Evolutionary conservation across 2,329 filamentous ascomycete species (phyloP).

Genomic region (Stemphylium vesicarium): DNA sequence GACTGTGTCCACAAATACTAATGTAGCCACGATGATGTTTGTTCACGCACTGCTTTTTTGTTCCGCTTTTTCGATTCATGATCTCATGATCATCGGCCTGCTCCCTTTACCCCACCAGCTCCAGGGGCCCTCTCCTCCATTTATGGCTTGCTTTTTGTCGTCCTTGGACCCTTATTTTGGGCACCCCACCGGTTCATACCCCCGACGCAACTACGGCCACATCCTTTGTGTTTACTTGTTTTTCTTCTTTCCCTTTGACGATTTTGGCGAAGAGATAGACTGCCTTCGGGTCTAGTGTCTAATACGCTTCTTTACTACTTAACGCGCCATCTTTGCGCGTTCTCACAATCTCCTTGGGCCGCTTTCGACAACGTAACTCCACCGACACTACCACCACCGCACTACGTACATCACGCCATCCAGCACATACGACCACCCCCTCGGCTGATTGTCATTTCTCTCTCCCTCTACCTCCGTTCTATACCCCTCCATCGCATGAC

Average conservation of each 20-base stretch:
- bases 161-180: background rate
- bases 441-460: constrained; percentile 19
- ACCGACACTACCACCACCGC: background rate
- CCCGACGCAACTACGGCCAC: background rate
- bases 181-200: background rate
- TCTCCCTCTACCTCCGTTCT: constrained; percentile 20
- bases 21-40: constrained; percentile 45
- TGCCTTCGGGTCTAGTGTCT: constrained; percentile 28
- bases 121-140: background rate
- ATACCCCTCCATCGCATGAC: constrained; percentile 30
- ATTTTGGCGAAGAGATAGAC: constrained; percentile 17
- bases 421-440: constrained; percentile 13
- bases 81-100: constrained; percentile 19
- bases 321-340: constrained; percentile 6
- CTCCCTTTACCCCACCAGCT: constrained; percentile 18
- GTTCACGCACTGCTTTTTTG: constrained; percentile 27
- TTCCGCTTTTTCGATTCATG: constrained; percentile 29
- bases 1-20: constrained; percentile 34
- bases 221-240: background rate
- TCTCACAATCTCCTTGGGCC: constrained; percentile 17
- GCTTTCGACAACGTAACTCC: background rate
- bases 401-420: constrained; percentile 10
- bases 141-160: background rate
- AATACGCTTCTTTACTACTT: constrained; percentile 31
- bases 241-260: constrained; percentile 6